Evolutionary conservation across 441 rosid species (phyloP), one percentile per base, ranked within the genome.

Genomic region (Gossypium schwendimanii): DNA sequence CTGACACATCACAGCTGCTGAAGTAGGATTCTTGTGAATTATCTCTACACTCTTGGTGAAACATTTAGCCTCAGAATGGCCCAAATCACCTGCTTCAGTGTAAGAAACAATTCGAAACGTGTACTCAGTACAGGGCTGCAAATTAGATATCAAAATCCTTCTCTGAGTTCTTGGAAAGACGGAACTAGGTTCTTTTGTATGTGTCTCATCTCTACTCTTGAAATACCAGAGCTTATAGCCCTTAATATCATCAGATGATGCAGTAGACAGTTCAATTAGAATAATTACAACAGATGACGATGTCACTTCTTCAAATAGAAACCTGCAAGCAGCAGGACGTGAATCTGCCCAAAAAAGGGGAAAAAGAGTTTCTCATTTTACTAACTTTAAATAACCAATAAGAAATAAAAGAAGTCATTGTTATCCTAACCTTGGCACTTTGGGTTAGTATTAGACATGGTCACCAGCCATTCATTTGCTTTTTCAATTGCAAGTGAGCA

Each of bases 181-280:
- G 74, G 87, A 76, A 52, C 80, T 72, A 3, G 96, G 86, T 24
- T 89, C 98, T 75, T 87, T 86, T 47, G 81, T 45, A 44, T 75
- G 87, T 0, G 72, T 72, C 62, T 91, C 97, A 74, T 88, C 96
- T 82, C 88, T 75, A 70, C 86, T 93, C 86, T 82, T 85, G 69
- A 84, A 84, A 78, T 81, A 91, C 98, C 99, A 96, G 69, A 96
- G 89, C 85, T 91, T 93, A 76, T 93, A 96, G 73, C 99, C 98
- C 74, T 79, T 85, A 21, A 91, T 78, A 75, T 82, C 85, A 53
- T 73, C 73, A 15, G 87, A 81, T 45, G 77, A 72, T 26, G 77
- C 77, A 31, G 77, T 75, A 24, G 96, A 79, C 62, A 85, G 74
- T 81, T 96, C 98, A 77, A 96, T 83, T 74, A 93, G 70, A 78